Conservation (phyloP, 2,329 filamentous ascomycete species). For the Talaromyces atroroseus region DNA sequence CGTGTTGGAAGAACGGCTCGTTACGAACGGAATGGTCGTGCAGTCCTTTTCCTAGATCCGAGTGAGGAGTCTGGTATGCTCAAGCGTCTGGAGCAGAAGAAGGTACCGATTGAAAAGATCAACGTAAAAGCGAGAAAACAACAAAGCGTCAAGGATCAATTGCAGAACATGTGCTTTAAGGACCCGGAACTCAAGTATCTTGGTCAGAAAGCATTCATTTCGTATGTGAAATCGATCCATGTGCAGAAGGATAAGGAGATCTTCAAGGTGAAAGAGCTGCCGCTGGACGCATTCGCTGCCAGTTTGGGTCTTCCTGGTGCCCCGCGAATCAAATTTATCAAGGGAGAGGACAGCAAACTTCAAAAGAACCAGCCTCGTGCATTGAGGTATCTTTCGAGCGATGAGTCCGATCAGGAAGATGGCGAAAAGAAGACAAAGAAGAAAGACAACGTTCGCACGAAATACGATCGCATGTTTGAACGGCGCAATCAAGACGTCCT, state of each 20-base stretch:
- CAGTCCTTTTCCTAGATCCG: slow-evolving; percentile 86
- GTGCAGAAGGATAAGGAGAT: slow-evolving; percentile 87
- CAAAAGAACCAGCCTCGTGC: slow-evolving; percentile 79
- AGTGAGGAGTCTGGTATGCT: slow-evolving; percentile 92
- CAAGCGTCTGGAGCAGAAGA: slow-evolving; percentile 76
- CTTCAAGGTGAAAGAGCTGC: slow-evolving; percentile 76
- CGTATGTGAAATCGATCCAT: slow-evolving; percentile 77
- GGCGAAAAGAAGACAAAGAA: slow-evolving; percentile 51
- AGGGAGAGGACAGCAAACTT: slow-evolving; percentile 79
- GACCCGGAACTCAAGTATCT: slow-evolving; percentile 90
- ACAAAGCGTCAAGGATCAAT: slow-evolving; percentile 71
- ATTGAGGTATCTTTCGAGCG: slow-evolving; percentile 54
- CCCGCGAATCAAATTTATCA: slow-evolving; percentile 87
- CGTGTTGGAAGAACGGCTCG: slow-evolving; percentile 91
- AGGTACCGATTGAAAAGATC: slow-evolving; percentile 80
- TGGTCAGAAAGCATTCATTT: slow-evolving; percentile 92
- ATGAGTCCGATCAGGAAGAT: slow-evolving; percentile 44
- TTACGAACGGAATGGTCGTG: slow-evolving; percentile 79
- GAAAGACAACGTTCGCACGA: slow-evolving; percentile 75
- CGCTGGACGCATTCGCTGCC: slow-evolving; percentile 77
- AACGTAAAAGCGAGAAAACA: slow-evolving; percentile 87
- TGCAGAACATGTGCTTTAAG: slow-evolving; percentile 95
- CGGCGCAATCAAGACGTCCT: slow-evolving; percentile 91
- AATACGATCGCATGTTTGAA: slow-evolving; percentile 98
- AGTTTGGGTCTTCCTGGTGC: slow-evolving; percentile 86